phyloP scores from a whole-genome alignment of 208 protist genomes.

The Wallacemonas rigidus region DNA sequence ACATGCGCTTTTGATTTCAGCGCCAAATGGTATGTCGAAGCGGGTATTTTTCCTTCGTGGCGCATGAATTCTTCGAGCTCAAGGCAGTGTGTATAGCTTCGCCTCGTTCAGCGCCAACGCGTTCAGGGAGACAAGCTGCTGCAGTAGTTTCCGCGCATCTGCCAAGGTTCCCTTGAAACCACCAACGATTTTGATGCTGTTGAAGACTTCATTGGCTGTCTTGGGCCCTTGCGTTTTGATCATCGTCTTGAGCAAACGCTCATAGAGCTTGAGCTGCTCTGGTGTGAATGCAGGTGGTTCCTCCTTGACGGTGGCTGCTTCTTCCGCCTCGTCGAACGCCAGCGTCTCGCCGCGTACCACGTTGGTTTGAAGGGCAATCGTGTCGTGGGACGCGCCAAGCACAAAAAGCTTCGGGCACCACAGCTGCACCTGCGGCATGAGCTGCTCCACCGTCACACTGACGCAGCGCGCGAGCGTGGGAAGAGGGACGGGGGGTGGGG shows the following conservation, averaged over 20 bases:
- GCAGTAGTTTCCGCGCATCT: slow-evolving; percentile 69
- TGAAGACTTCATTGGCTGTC: slow-evolving; percentile 70
- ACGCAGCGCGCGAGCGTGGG: slow-evolving; percentile 22
- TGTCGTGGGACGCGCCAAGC: slow-evolving; percentile 25
- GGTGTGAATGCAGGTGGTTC: slow-evolving; percentile 46
- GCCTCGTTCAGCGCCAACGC: slow-evolving; percentile 56
- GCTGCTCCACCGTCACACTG: slow-evolving; percentile 30
- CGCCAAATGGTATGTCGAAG: no score
- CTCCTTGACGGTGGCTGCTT: slow-evolving; percentile 31
- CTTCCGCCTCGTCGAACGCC: slow-evolving; percentile 34
- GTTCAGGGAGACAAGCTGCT: slow-evolving; percentile 58
- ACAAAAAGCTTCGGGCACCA: slow-evolving; percentile 36
- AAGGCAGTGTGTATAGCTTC: slow-evolving; percentile 59
- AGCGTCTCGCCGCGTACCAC: slow-evolving; percentile 28
- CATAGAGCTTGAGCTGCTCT: slow-evolving; percentile 70
- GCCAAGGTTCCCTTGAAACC: slow-evolving; percentile 54
- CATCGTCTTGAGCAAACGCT: slow-evolving; percentile 70
- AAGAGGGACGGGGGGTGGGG: slow-evolving; percentile 13
- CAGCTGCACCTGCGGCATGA: slow-evolving; percentile 29
- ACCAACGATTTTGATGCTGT: slow-evolving; percentile 84
- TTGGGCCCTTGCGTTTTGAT: slow-evolving; percentile 60
- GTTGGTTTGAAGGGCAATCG: slow-evolving; percentile 43
- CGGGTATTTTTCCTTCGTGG: no score
- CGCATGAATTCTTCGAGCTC: neutral
- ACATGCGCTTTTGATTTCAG: no score